Conservation (phyloP, 306 rosid species). For the Casuarina cunninghamiana region DNA sequence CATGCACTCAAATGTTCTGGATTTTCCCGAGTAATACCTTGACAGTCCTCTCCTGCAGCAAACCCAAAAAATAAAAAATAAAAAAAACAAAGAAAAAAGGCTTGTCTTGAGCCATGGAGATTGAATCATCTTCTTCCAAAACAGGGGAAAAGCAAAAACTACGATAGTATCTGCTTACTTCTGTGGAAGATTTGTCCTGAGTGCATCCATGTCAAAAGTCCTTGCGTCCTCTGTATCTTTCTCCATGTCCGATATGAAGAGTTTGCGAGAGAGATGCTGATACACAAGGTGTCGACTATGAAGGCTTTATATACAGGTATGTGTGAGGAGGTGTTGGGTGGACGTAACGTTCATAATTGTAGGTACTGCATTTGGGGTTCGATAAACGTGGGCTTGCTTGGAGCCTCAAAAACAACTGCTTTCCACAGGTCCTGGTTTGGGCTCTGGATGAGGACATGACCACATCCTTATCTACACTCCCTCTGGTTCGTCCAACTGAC, state of each 20-base stretch:
- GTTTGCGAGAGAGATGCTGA: not conserved
- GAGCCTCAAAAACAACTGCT: slow-evolving; percentile 21
- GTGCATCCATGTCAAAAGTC: slow-evolving; percentile 64
- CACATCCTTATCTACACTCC: slow-evolving; percentile 50
- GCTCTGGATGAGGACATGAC: slow-evolving; percentile 23
- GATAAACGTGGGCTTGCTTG: slow-evolving; percentile 43
- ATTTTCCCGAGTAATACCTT: slow-evolving; percentile 75
- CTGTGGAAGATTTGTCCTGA: slow-evolving; percentile 57
- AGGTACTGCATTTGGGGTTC: slow-evolving; percentile 3
- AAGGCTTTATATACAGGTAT: slow-evolving; percentile 2
- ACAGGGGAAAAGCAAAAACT: not conserved
- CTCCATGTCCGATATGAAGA: slow-evolving; percentile 37
- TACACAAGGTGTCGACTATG: not conserved
- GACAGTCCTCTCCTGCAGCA: slow-evolving; percentile 63
- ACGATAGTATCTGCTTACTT: slow-evolving; percentile 38
- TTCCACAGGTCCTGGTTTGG: slow-evolving; percentile 32
- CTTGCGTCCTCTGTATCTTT: slow-evolving; percentile 47
- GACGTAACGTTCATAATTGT: slow-evolving; percentile 11
- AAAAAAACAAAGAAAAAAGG: not conserved
- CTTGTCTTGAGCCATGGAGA: not conserved
- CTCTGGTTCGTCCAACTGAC: slow-evolving; percentile 47
- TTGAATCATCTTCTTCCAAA: not conserved
- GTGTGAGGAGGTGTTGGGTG: slow-evolving; percentile 1
- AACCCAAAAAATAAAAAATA: not conserved
- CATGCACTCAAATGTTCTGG: slow-evolving; percentile 83